Base-by-base conservation (phyloP, 257 asterid genomes). In the Paraleonurus japonicus region DNA sequence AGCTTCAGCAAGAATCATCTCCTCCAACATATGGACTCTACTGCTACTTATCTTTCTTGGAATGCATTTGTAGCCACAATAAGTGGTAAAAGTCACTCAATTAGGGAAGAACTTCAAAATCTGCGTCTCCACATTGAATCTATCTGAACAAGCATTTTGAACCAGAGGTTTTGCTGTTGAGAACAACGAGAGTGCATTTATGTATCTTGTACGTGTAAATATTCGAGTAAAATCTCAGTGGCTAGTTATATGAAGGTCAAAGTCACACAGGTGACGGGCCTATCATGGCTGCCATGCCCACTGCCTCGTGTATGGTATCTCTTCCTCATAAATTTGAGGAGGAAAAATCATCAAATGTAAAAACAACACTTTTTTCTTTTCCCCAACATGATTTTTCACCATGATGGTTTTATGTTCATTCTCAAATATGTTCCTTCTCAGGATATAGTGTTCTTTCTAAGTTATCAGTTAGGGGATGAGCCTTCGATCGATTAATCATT, bases 201-300 rank as follows among this genome's bases (percentile, higher is more conserved):
- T 70, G 79, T 70, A 80, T 75, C 30, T 76, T 79, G 77, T 83
- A 81, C 78, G 33, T 89, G 96, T 91, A 91, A 84, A 91, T 91
- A 91, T 79, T 78, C 47, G 81, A 75, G 84, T 78, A 72, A 79
- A 73, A 71, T 33, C 57, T 59, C 72, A 41, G 89, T 75, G 81
- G 86, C 81, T 15, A 58, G 67, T 78, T 79, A 92, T 90, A 78
- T 76, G 81, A 84, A 75, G 96, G 96, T 91, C 96, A 87, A 91
- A 91, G 97, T 91, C 90, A 84, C 89, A 75, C 67, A 80, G 95
- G 90, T 84, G 97, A 89, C 97, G 43, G 97, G 95, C 96, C 88
- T 61, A 32, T 71, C 77, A 75, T 78, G 79, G 75, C 65, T 65
- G 82, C 83, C 76, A 82, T 69, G 74, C 76, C 83, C 73, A 58